These are phyloP conservation scores for Candida taoyuanica DNA, from an alignment of 805 yeast species.

Conservation along the genomic window DNA sequence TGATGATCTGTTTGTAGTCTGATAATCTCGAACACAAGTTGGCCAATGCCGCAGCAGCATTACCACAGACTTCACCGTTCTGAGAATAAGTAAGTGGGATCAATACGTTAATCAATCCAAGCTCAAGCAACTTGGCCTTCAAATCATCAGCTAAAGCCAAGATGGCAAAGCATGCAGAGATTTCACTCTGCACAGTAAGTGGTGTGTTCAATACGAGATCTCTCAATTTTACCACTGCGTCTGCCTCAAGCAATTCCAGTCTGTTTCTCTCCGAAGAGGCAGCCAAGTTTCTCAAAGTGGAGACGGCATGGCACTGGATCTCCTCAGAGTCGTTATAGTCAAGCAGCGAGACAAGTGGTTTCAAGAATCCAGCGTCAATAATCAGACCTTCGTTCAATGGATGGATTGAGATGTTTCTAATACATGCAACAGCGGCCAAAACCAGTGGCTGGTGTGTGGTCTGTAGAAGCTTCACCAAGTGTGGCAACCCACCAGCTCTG, in stretches of 20 bases:
- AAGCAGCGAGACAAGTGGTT: conserved; percentile 81
- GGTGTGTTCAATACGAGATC: conserved; percentile 82
- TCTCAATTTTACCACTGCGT: conserved; percentile 91
- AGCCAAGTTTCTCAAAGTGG: conserved; percentile 91
- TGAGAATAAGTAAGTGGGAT: conserved; percentile 85
- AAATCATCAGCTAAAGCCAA: conserved; percentile 94
- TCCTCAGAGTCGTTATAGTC: conserved; percentile 88
- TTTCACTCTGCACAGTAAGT: conserved; percentile 91
- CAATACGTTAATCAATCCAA: conserved; percentile 81
- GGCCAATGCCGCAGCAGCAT: conserved; percentile 97
- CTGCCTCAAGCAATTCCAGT: conserved; percentile 86
- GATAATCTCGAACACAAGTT: conserved; percentile 87
- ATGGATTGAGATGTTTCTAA: conserved; percentile 93
- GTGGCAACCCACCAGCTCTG: conserved; percentile 92
- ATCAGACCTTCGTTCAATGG: conserved; percentile 94
- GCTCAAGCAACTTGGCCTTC: conserved; percentile 74
- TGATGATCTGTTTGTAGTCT: conserved; percentile 74
- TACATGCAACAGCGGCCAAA: conserved; percentile 96
- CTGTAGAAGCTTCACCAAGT: conserved; percentile 82
- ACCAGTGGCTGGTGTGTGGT: conserved; percentile 89
- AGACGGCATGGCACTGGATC: conserved; percentile 97
- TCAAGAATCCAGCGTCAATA: conserved; percentile 93
- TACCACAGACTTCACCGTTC: conserved; percentile 95
- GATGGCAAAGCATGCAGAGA: conserved; percentile 95
- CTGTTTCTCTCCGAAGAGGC: conserved; percentile 93